Evolutionary conservation across 2,329 filamentous ascomycete species (phyloP), one percentile per base, ranked within the genome.

Genomic region (Cytospora piceicola): DNA sequence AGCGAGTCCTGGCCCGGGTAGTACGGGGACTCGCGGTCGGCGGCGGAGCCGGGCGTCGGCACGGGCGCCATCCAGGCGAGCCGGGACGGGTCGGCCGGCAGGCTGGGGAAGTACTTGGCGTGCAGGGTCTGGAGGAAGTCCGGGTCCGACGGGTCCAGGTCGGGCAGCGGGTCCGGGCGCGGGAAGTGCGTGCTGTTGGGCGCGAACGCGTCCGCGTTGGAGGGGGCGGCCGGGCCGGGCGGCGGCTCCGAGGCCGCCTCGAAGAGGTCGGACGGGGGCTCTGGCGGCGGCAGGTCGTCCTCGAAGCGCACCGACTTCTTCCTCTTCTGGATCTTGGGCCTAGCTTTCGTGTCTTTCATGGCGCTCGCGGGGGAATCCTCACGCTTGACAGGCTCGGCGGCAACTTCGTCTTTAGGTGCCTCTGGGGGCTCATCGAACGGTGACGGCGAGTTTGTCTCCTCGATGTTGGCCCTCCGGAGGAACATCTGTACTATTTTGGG

Each of bases 21-120:
- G 80, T 98, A 98, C 11, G 93, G 85, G 3, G 90, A 93, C 70
- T 89, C 85, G 69, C 82, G 83, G 71, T 90, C 88, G 17, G 86
- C 86, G 54, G 83, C 76, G 56, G 85, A 87, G 72, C 87, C 84
- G 58, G 85, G 76, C 9, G 87, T 86, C 9, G 87, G 87, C 58
- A 89, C 74, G 11, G 89, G 88, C 53, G 88, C 87, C 84, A 97
- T 93, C 93, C 93, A 97, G 24, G 91, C 90, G 12, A 96, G 85
- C 63, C 91, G 89, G 64, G 88, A 88, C 0, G 93, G 92, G 75
- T 96, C 91, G 63, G 93, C 88, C 2, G 94, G 88, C 1, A 97
- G 88, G 68, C 88, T 87, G 15, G 95, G 94, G 78, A 97, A 99
- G 84, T 97, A 99, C 77, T 97, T 97, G 27, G 88, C 80, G 81